A percentile compares a stretch with the other conserved stretches of the same genome.
Evolutionary conservation across 345 rosid genomes (phyloP).

Genomic region (Eucalyptus regnans): DNA sequence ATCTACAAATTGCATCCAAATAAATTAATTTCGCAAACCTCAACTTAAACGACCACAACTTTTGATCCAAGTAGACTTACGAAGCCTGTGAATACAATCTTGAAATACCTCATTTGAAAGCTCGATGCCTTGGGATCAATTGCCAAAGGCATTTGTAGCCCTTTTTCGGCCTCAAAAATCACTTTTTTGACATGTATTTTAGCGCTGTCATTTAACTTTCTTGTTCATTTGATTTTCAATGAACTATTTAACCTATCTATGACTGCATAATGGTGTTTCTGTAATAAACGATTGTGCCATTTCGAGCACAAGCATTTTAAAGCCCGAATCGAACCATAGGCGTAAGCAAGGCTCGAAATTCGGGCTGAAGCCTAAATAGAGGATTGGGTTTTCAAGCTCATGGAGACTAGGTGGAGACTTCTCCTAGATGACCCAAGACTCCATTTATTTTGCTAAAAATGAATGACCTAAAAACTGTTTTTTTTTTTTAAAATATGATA

Average conservation of each 20-base stretch:
- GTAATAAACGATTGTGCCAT: not conserved
- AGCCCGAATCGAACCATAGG: not conserved
- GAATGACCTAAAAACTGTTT: not conserved
- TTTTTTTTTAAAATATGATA: fast-evolving
- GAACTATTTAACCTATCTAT: not conserved
- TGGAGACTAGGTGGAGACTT: not conserved
- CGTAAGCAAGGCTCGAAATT: not conserved
- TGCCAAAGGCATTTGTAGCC: not conserved
- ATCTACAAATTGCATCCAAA: not conserved
- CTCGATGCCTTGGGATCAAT: not conserved
- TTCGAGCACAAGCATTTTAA: not conserved
- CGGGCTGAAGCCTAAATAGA: fast-evolving
- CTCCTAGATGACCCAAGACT: fast-evolving
- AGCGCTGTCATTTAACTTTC: not conserved
- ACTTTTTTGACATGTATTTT: not conserved
- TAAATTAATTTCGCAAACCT: not conserved
- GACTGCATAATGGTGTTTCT: not conserved
- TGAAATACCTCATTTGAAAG: not conserved
- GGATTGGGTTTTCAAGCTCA: not conserved
- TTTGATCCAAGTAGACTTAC: not conserved
- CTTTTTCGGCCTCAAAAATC: not conserved
- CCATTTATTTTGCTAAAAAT: too few relatives aligned
- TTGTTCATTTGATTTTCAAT: not conserved
- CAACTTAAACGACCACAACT: not conserved
- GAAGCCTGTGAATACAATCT: not conserved